These are phyloP conservation scores for Pythium volutum DNA, from an alignment of 352 stramenopile species.

Conservation along the genomic window DNA sequence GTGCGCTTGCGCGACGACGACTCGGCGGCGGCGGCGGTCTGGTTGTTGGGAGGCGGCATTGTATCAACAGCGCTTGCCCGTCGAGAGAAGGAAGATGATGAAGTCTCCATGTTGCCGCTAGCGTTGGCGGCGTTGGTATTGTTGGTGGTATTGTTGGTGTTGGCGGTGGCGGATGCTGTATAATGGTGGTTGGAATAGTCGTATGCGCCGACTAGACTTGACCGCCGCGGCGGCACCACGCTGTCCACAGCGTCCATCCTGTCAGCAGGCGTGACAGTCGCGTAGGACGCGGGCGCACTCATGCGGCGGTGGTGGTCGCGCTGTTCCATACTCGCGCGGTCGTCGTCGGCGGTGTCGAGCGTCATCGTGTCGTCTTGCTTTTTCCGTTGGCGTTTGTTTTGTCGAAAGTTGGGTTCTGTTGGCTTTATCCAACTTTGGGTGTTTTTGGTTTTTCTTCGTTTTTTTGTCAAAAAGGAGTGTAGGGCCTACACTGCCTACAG, in stretches of 20 bases:
- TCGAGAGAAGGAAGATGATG: not conserved
- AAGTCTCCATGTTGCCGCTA: no score
- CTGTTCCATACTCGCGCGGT: slow-evolving; percentile 1
- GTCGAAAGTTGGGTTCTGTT: slow-evolving; percentile 1
- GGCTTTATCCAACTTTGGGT: not conserved
- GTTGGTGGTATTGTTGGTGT: not conserved
- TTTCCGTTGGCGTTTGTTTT: not conserved
- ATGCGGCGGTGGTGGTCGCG: slow-evolving; percentile 5
- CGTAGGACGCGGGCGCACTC: slow-evolving; percentile 8
- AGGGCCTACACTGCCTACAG: no score
- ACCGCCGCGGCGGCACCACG: not conserved
- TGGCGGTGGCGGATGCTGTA: not conserved
- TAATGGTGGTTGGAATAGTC: slow-evolving; percentile 8
- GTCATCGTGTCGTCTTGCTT: not conserved
- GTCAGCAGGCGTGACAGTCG: not conserved
- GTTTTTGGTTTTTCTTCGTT: not conserved
- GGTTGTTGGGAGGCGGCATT: not conserved
- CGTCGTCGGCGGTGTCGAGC: not conserved
- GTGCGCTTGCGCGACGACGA: slow-evolving; percentile 18
- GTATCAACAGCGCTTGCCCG: not conserved
- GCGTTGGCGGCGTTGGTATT: not conserved
- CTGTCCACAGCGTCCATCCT: not conserved
- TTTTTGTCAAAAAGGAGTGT: slow-evolving; percentile 1
- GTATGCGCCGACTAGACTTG: slow-evolving; percentile 5
- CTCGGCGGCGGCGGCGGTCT: not conserved